Evolutionary conservation across 768 basidiomycete species (phyloP), one percentile per base, ranked within the genome.

Genomic region (Phylloporus sp.): DNA sequence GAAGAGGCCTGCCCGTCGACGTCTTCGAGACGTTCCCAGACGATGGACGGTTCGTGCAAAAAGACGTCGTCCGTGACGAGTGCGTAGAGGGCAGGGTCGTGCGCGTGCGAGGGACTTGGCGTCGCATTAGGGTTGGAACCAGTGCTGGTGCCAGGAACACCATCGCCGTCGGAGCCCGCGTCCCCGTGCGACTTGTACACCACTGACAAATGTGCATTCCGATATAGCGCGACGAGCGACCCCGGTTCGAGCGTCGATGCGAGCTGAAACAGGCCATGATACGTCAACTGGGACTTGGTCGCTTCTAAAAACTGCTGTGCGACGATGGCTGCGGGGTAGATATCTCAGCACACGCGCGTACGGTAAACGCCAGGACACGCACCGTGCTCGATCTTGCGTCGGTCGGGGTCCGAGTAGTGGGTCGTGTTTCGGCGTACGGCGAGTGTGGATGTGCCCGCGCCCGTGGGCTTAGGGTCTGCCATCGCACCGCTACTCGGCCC

Each of bases 1-100:
- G n/a, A n/a, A n/a, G n/a, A n/a, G n/a, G n/a, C n/a, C n/a, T n/a
- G n/a, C n/a, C 90, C 90, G 49, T 95, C 91, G 24, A 93, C 76
- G 58, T 95, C 93, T 56, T 88, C 89, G 23, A 96, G 69, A 17
- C 84, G 80, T 66, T 96, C 93, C 93, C 93, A 96, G 4, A 93
- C 85, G 21, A 95, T 79, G 15, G 80, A 80, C 0, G 81, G 72
- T 61, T 95, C 92, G 46, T 79, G 64, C 3, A 83, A 67, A 63
- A 96, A 92, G 15, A 82, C 79, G 32, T 87, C 75, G 63, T 96
- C 93, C 0, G 93, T 93, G 11, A 85, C 90, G 50, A 96, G 82
- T 2, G 81, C 79, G 63, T 90, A 94, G 7, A 96, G 70, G 5
- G 79, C 75, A 0, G 75, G 46, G 24, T 68, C 70, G 21, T 70